Evolutionary conservation across 345 rosid species (phyloP).

Genomic region (Hypericum androsaemum): DNA sequence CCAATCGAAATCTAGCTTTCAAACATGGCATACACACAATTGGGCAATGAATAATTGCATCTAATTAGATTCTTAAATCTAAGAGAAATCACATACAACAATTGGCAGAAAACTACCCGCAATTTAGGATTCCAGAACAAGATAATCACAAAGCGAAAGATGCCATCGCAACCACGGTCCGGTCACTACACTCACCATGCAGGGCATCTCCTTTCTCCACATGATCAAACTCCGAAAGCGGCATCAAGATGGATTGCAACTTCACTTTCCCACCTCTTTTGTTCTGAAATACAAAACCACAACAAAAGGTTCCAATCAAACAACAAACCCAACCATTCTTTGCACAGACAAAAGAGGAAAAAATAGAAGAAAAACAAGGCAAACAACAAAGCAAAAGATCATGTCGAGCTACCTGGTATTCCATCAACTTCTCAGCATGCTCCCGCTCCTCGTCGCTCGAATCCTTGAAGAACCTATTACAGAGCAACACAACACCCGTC

Average conservation of each 20-base stretch:
- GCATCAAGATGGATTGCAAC: conserved; percentile 21
- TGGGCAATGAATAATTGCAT: too few species aligned
- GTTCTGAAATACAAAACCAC: conserved; percentile 14
- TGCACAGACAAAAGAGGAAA: neutral
- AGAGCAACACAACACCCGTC: neutral
- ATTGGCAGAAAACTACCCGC: too few species aligned
- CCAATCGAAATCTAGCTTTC: too few species aligned
- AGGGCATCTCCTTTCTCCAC: conserved; percentile 22
- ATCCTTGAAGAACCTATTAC: conserved; percentile 22
- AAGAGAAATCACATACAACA: too few species aligned
- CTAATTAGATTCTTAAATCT: too few species aligned
- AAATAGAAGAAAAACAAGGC: neutral
- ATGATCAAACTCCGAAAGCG: conserved; percentile 23
- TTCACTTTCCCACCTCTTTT: conserved; percentile 30
- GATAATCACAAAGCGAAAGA: too few species aligned
- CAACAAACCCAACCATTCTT: neutral
- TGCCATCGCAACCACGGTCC: too few species aligned
- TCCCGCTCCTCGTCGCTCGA: conserved; percentile 23
- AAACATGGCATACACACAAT: too few species aligned
- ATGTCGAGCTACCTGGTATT: conserved; percentile 19
- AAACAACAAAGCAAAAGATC: neutral
- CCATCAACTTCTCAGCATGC: conserved; percentile 28
- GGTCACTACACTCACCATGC: conserved; percentile 14
- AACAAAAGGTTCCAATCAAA: neutral
- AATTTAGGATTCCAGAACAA: too few species aligned